A percentile compares a stretch with the other conserved stretches of the same genome.
phyloP scores from a whole-genome alignment of 768 basidiomycete genomes.

The Fibroporia radiculosa region DNA sequence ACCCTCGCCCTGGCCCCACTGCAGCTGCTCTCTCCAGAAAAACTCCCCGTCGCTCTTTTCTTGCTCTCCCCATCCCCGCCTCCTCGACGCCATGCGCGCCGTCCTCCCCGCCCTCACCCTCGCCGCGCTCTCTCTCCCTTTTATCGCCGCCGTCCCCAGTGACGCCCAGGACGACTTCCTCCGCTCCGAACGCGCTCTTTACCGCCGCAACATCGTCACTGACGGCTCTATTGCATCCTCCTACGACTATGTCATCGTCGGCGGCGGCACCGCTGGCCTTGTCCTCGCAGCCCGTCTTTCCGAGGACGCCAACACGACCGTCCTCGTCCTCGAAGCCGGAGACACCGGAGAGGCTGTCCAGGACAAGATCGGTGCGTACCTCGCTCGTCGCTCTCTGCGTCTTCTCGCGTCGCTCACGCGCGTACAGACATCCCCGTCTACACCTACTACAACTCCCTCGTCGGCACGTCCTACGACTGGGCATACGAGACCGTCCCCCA shows the following conservation, averaged over 20 bases:
- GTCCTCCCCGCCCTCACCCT: neutral
- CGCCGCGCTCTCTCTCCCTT: neutral
- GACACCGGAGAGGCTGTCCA: constrained; percentile 33
- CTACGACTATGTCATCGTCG: constrained; percentile 50
- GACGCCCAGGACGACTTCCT: neutral
- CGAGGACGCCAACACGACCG: constrained; percentile 36
- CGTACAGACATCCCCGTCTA: constrained; percentile 39
- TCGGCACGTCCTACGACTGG: constrained; percentile 47
- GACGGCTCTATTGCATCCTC: constrained; percentile 29
- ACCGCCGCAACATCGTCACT: constrained; percentile 32
- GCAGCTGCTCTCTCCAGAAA: too few species aligned
- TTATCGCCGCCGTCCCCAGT: neutral
- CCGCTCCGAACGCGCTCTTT: constrained; percentile 3
- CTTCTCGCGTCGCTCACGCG: neutral
- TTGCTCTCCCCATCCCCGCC: neutral
- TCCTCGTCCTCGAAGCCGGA: constrained; percentile 39
- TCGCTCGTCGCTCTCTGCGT: neutral
- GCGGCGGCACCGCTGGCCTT: constrained; percentile 41
- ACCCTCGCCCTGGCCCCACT: too few species aligned
- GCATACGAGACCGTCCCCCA: constrained; percentile 43
- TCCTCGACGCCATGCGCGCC: neutral
- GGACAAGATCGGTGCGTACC: constrained; percentile 26
- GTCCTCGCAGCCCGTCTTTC: constrained; percentile 39
- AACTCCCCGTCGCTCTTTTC: neutral
- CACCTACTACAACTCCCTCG: constrained; percentile 45